phyloP scores from a whole-genome alignment of 2,329 filamentous ascomycete genomes.

The Tothia fuscella region DNA sequence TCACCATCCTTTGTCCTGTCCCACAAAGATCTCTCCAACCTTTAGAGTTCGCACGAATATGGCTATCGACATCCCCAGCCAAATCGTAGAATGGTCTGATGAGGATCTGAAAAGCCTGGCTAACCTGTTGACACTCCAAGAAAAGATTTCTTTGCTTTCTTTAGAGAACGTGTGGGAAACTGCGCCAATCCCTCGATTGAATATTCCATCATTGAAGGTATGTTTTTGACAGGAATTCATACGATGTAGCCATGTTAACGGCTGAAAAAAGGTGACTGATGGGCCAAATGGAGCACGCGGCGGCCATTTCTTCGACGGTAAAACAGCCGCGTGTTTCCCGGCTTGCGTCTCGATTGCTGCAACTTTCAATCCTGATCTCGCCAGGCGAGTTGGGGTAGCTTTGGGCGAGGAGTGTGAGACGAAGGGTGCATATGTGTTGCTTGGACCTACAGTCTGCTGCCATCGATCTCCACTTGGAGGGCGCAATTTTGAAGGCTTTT shows the following conservation, averaged over 20 bases:
- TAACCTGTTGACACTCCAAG: neutral
- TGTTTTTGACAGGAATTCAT: too few species aligned
- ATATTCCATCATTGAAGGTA: conserved; percentile 52
- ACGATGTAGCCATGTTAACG: too few species aligned
- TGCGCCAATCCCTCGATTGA: conserved; percentile 46
- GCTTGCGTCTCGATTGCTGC: conserved; percentile 47
- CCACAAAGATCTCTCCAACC: too few species aligned
- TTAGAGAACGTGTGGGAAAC: neutral
- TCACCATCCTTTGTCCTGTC: too few species aligned
- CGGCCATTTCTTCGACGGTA: conserved; percentile 60
- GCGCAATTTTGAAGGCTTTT: conserved; percentile 19
- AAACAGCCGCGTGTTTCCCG: conserved; percentile 48
- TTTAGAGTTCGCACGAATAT: too few species aligned
- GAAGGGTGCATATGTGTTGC: conserved; percentile 46
- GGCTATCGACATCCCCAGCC: too few species aligned
- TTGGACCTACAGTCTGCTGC: conserved; percentile 54
- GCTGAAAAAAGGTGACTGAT: too few species aligned
- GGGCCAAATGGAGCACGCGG: conserved; percentile 60
- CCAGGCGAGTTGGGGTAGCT: conserved; percentile 38
- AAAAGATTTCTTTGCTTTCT: neutral
- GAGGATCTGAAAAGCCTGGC: neutral
- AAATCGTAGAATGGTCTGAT: too few species aligned
- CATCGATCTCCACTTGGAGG: conserved; percentile 38
- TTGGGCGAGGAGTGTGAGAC: conserved; percentile 43
- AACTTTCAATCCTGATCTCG: conserved; percentile 44